Conservation (phyloP, 495 filamentous ascomycete species). For the Lichenothelia convexa region DNA sequence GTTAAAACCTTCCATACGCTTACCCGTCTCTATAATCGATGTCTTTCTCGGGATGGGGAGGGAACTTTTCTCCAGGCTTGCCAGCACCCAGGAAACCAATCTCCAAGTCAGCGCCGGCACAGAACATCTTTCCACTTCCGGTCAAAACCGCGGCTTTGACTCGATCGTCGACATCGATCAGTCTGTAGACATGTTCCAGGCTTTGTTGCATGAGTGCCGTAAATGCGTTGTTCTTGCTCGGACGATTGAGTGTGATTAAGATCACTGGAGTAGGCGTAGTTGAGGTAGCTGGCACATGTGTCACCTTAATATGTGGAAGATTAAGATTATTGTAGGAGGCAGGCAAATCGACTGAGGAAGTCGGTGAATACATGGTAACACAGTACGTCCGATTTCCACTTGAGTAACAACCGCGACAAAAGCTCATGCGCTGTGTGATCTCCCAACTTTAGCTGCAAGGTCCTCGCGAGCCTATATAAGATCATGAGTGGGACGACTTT, state of each 20-base stretch:
- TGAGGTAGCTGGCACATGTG: conserved; percentile 32
- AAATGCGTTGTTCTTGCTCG: conserved; percentile 44
- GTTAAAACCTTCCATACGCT: conserved; percentile 2
- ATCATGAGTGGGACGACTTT: neutral
- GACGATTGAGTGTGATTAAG: conserved; percentile 37
- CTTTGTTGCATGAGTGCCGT: conserved; percentile 31
- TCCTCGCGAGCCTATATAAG: neutral
- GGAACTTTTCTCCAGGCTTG: neutral
- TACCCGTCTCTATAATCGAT: conserved; percentile 31
- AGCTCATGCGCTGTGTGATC: neutral
- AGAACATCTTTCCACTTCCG: conserved; percentile 39
- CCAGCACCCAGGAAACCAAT: conserved; percentile 24
- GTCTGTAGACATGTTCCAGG: conserved; percentile 28
- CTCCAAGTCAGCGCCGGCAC: conserved; percentile 45
- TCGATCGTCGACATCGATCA: conserved; percentile 31
- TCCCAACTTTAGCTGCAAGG: neutral
- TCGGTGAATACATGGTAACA: neutral
- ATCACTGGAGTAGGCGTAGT: conserved; percentile 34
- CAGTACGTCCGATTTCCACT: neutral
- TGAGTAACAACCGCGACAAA: neutral
- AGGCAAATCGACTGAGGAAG: conserved; percentile 9
- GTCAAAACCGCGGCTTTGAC: conserved; percentile 41
- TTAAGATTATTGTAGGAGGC: conserved; percentile 19
- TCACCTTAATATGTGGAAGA: conserved; percentile 31
- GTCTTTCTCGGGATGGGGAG: conserved; percentile 6